Evolutionary conservation across 768 basidiomycete genomes (phyloP).

Genomic region (Amanita rubescens): DNA sequence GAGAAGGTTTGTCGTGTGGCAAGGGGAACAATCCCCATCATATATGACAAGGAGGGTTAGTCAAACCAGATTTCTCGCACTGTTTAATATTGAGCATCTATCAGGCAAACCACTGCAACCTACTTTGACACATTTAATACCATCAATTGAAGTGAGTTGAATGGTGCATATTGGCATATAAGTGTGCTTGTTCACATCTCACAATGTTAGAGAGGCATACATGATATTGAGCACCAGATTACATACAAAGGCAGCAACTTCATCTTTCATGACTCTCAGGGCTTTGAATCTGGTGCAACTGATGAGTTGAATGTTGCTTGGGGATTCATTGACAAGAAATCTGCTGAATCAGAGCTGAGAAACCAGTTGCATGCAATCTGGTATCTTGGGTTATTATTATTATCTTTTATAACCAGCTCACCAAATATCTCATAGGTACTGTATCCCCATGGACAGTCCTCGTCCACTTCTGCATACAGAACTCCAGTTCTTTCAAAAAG

Average conservation of each 20-base stretch:
- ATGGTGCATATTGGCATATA: neutral
- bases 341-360: slow-evolving; percentile 11
- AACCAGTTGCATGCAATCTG: slow-evolving; percentile 33
- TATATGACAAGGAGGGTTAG: slow-evolving; percentile 11
- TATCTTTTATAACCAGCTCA: neutral
- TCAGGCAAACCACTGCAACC: too few relatives aligned
- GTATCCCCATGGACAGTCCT: slow-evolving; percentile 22
- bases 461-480: slow-evolving; percentile 24
- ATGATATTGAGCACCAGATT: slow-evolving; percentile 25
- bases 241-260: slow-evolving; percentile 25
- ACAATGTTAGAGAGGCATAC: slow-evolving; percentile 23
- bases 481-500: slow-evolving; percentile 21
- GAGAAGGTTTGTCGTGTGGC: slow-evolving; percentile 14
- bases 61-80: too few relatives aligned
- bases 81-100: too few relatives aligned
- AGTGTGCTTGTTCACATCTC: neutral
- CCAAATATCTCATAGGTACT: slow-evolving; percentile 24
- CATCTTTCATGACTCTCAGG: slow-evolving; percentile 35
- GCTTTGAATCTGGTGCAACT: slow-evolving; percentile 28
- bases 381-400: slow-evolving; percentile 12
- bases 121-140: neutral
- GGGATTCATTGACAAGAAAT: slow-evolving; percentile 21
- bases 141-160: neutral
- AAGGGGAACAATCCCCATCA: slow-evolving; percentile 18
- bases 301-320: slow-evolving; percentile 22